Conservation (phyloP, 257 asterid species). For the Osmanthus fragrans region DNA sequence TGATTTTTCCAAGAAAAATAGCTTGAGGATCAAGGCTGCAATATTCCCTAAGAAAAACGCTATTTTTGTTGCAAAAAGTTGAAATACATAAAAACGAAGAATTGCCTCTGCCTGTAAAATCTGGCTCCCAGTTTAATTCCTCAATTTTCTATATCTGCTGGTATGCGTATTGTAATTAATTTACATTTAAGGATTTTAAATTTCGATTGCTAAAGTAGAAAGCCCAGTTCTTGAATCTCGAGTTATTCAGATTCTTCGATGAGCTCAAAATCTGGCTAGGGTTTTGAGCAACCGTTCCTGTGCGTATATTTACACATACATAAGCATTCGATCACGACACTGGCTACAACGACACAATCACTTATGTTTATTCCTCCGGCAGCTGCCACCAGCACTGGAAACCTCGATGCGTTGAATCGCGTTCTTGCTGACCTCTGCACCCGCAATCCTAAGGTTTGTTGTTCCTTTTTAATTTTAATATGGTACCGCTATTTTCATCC, state of each 20-base stretch:
- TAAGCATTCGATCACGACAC: conserved; percentile 36
- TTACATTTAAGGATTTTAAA: too few relatives aligned
- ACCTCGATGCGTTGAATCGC: conserved; percentile 67
- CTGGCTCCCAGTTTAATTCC: not conserved
- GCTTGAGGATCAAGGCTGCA: too few relatives aligned
- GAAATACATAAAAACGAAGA: not conserved
- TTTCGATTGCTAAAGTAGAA: not conserved
- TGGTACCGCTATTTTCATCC: too few relatives aligned
- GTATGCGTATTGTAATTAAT: not conserved
- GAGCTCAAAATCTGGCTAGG: conserved; percentile 39
- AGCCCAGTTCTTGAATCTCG: not conserved
- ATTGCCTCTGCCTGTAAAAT: not conserved
- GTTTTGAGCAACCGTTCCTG: conserved; percentile 31
- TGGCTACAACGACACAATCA: conserved; percentile 61
- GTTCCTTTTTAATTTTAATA: not conserved
- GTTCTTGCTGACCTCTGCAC: conserved; percentile 71
- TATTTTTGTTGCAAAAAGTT: too few relatives aligned
- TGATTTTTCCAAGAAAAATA: too few relatives aligned
- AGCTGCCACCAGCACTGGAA: conserved; percentile 58
- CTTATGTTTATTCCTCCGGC: conserved; percentile 63
- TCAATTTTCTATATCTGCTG: not conserved
- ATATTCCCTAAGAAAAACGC: not conserved
- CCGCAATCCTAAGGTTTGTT: conserved; percentile 62
- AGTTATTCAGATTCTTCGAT: not conserved
- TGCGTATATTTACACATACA: conserved; percentile 16